Base-by-base conservation (phyloP, 1,139 yeast species). In the Scheffersomyces illinoinensis region DNA sequence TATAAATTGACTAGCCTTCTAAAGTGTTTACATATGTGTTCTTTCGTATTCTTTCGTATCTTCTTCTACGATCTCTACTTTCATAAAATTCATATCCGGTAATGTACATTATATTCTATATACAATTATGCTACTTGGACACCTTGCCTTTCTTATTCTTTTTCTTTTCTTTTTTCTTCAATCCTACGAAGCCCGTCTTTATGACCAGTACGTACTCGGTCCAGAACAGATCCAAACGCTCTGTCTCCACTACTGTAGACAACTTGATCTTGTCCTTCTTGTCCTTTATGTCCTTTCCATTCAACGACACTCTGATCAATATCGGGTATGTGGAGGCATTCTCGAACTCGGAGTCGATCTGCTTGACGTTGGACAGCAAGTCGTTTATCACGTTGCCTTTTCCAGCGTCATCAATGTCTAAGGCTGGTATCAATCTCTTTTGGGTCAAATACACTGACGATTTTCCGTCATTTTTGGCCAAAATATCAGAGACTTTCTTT, bases 211-310 rank as follows among this genome's bases (percentile, higher is more conserved):
- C 76, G 71, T 90, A 91, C 51, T 85, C 85, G 50, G 74, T 72
- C 96, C 96, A 91, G 69, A 91, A 91, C 62, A 76, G 75, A 60
- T 87, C 90, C 64, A 91, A 76, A 20, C 82, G 76, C 4, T 78
- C 82, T 0, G 84, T 74, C 52, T 82, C 83, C 39, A 91, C 91
- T 21, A 86, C 84, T 0, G 97, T 90, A 8, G 91, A 84, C 53
- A 85, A 71, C 68, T 88, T 89, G 50, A 71, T 66, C 68, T 87
- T 86, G 59, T 76, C 76, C 50, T 74, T 71, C 64, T 83, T 79
- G 61, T 78, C 75, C 57, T 65, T 66, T 47, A 59, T 65, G 26
- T 66, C 69, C 48, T 67, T 66, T n/a, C 91, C 91, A 67, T 89
- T 85, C 50, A 91, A 81, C 53, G 76, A 59, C 54, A 90, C 75